These are phyloP conservation scores for Fusarium papillatum DNA, from an alignment of 2,329 filamentous ascomycete species.

Conservation along the genomic window DNA sequence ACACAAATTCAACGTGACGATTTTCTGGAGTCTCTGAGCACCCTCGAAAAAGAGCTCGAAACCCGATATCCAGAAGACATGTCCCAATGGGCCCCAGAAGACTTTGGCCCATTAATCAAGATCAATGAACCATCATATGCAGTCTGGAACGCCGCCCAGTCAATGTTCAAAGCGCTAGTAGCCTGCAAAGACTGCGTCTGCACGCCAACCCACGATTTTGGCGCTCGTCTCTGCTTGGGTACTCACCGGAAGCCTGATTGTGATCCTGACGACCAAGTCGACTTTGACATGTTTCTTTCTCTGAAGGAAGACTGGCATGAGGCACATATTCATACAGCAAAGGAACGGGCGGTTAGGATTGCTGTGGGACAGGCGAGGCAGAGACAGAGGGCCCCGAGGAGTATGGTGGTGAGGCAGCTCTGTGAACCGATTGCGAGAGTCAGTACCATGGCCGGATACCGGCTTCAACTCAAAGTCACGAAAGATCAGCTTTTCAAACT, in stretches of 20 bases:
- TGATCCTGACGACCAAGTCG: not conserved
- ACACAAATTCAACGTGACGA: not conserved
- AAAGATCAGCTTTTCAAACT: constrained; percentile 19
- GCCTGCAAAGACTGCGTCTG: constrained; percentile 13
- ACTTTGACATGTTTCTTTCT: constrained; percentile 26
- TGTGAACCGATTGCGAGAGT: constrained; percentile 11
- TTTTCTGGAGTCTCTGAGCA: not conserved
- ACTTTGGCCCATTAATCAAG: not conserved
- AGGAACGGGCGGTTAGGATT: not conserved
- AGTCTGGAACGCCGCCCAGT: constrained; percentile 14
- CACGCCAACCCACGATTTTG: constrained; percentile 2
- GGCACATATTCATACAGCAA: constrained; percentile 1
- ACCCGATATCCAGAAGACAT: constrained; percentile 12
- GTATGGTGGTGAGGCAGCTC: constrained; percentile 8
- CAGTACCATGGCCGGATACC: not conserved
- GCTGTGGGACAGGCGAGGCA: not conserved
- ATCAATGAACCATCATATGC: constrained; percentile 17
- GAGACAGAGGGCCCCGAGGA: not conserved
- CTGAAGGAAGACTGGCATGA: constrained; percentile 10
- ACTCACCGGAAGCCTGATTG: constrained; percentile 12
- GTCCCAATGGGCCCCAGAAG: constrained; percentile 4
- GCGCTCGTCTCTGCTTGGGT: constrained; percentile 8
- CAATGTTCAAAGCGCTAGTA: constrained; percentile 13
- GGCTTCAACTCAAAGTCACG: constrained; percentile 16
- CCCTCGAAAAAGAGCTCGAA: constrained; percentile 6